Conservation (phyloP, 1,284 basidiomycete genomes). For the Ganoderma meredithae region DNA sequence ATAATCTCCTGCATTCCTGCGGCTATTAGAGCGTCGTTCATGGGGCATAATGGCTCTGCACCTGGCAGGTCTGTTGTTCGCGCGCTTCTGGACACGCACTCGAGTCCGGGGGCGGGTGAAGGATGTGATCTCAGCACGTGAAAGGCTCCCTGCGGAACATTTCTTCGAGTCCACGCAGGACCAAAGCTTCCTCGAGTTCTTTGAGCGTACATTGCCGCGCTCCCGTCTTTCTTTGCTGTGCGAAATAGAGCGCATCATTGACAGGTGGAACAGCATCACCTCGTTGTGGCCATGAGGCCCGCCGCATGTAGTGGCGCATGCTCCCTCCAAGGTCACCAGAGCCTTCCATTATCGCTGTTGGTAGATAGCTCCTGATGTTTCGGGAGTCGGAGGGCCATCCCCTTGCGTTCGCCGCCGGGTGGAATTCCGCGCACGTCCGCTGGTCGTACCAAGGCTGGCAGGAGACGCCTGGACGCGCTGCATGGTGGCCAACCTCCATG, state of each 20-base stretch:
- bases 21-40: background rate
- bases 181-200: background rate
- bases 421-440: background rate
- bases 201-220: background rate
- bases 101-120: slow-evolving; percentile 6
- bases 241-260: background rate
- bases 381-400: background rate
- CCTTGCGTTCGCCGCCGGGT: background rate
- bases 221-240: background rate
- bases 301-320: slow-evolving; percentile 28
- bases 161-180: background rate
- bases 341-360: slow-evolving; percentile 1
- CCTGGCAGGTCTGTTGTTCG: background rate
- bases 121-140: background rate
- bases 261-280: slow-evolving; percentile 19
- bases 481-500: too few species aligned
- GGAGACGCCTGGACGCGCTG: background rate
- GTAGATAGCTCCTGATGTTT: background rate
- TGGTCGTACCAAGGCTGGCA: background rate
- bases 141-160: background rate
- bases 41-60: background rate
- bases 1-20: background rate
- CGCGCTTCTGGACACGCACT: background rate
- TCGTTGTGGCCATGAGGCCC: slow-evolving; percentile 33
- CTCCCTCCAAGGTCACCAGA: too few species aligned